These are phyloP conservation scores for Ophiocordyceps sinensis DNA, from an alignment of 2,329 filamentous ascomycete genomes.

Conservation along the genomic window DNA sequence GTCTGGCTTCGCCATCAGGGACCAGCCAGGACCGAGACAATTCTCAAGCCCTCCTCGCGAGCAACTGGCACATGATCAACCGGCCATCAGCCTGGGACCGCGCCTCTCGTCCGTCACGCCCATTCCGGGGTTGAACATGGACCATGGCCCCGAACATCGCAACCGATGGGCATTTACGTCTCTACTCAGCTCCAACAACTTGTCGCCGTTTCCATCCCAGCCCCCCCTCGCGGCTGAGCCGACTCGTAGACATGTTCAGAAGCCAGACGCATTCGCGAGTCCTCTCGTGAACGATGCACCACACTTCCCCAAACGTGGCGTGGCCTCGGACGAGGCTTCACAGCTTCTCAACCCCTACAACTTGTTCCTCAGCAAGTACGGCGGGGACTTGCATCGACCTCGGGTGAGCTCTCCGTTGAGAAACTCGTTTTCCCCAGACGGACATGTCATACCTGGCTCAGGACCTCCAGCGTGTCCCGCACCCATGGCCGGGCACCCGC, in stretches of 20 bases:
- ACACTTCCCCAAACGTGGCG: neutral
- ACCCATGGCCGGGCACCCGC: no score
- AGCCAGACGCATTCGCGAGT: neutral
- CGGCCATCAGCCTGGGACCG: slow-evolving; percentile 5
- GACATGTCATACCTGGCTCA: neutral
- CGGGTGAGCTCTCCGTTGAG: slow-evolving; percentile 14
- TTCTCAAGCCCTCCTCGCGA: neutral
- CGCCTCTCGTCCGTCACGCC: slow-evolving; percentile 14
- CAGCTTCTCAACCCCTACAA: slow-evolving; percentile 12
- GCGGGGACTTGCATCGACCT: slow-evolving; percentile 7
- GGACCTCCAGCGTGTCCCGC: neutral
- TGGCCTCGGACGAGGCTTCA: neutral
- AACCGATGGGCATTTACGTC: slow-evolving; percentile 4
- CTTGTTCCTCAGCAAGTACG: slow-evolving; percentile 5
- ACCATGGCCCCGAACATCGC: slow-evolving; percentile 1
- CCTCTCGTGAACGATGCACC: neutral
- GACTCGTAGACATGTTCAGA: neutral
- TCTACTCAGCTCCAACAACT: slow-evolving; percentile 3
- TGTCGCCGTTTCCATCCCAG: neutral
- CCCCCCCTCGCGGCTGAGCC: neutral
- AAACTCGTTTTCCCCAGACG: slow-evolving; percentile 5
- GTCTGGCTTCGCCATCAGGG: slow-evolving; percentile 13
- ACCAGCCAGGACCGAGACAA: neutral
- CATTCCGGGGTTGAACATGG: neutral
- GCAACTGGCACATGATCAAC: neutral